Evolutionary conservation across 768 basidiomycete genomes (phyloP).

Genomic region (Psilocybe cyanescens): DNA sequence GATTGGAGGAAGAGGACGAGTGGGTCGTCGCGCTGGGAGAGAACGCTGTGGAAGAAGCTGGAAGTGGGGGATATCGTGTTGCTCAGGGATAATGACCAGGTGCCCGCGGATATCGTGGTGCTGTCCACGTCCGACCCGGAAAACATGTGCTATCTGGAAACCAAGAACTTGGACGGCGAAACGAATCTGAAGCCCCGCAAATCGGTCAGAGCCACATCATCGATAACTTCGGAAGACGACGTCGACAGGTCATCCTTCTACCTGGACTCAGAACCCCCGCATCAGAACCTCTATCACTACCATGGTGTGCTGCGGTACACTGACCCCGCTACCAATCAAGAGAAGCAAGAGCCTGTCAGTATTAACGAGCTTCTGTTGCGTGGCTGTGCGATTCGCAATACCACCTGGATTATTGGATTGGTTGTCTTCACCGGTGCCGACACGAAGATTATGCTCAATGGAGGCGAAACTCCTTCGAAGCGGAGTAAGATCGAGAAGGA

Average conservation of each 20-base stretch:
- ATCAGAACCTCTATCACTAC: conserved; percentile 91
- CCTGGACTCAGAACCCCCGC: conserved; percentile 92
- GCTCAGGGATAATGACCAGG: conserved; percentile 91
- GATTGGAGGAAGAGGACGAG: conserved; percentile 72
- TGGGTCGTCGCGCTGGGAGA: conserved; percentile 87
- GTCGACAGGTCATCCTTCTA: conserved; percentile 85
- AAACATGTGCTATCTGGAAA: conserved; percentile 93
- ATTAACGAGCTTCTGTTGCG: conserved; percentile 94
- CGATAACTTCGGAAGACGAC: conserved; percentile 86
- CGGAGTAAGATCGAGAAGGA: conserved; percentile 97
- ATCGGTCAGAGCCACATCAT: conserved; percentile 74
- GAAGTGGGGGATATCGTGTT: conserved; percentile 97
- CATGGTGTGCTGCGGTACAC: conserved; percentile 83
- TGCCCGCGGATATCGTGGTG: conserved; percentile 94
- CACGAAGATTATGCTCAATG: conserved; percentile 91
- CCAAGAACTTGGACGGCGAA: conserved; percentile 97
- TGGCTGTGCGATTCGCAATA: conserved; percentile 89
- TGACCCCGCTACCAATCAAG: conserved; percentile 51
- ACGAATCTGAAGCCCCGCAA: conserved; percentile 92
- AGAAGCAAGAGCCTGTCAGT: conserved; percentile 70
- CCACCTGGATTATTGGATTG: conserved; percentile 91
- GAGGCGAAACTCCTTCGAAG: conserved; percentile 94
- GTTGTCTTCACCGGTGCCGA: conserved; percentile 94
- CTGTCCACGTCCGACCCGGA: conserved; percentile 91
- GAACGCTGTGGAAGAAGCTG: conserved; percentile 98